A percentile compares a stretch with the other conserved stretches of the same genome.
Conservation (phyloP, 805 yeast genomes). For the Candida endomychidarum region DNA sequence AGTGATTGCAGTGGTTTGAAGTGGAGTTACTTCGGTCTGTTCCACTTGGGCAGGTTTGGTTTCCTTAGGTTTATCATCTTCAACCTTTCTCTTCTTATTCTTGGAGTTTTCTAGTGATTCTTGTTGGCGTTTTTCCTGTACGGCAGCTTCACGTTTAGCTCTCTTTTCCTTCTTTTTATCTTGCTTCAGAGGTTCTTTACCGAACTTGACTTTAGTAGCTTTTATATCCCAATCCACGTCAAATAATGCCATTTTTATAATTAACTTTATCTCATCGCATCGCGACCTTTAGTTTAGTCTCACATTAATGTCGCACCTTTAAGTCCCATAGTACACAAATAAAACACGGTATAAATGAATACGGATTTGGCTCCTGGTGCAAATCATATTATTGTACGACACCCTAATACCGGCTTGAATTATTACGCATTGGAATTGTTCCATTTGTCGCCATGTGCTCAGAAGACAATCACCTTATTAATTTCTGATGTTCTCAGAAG, state of each 20-base stretch:
- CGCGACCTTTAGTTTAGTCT: constrained; percentile 1
- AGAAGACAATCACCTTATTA: constrained; percentile 23
- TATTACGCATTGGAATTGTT: constrained; percentile 38
- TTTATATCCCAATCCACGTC: constrained; percentile 78
- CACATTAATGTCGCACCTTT: constrained; percentile 2
- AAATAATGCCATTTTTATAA: constrained; percentile 67
- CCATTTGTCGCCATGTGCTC: constrained; percentile 29
- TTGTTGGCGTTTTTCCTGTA: not conserved
- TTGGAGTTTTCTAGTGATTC: constrained; percentile 10
- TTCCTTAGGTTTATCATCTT: not conserved
- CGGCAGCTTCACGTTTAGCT: constrained; percentile 14
- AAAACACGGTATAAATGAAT: not conserved
- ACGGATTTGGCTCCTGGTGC: constrained; percentile 37
- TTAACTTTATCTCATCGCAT: constrained; percentile 7
- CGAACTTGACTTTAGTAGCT: constrained; percentile 49
- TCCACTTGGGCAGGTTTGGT: not conserved
- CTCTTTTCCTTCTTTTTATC: constrained; percentile 24
- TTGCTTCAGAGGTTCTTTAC: constrained; percentile 31
- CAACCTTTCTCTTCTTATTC: constrained; percentile 13
- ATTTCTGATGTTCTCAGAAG: constrained; percentile 23
- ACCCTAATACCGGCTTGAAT: constrained; percentile 14
- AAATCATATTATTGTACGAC: constrained; percentile 32
- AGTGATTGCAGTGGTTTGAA: constrained; percentile 4
- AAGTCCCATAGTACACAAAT: too few relatives aligned
- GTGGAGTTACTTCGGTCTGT: too few relatives aligned